These are phyloP conservation scores for Exophiala viscosa DNA, from an alignment of 2,329 filamentous ascomycete genomes.

Conservation along the genomic window DNA sequence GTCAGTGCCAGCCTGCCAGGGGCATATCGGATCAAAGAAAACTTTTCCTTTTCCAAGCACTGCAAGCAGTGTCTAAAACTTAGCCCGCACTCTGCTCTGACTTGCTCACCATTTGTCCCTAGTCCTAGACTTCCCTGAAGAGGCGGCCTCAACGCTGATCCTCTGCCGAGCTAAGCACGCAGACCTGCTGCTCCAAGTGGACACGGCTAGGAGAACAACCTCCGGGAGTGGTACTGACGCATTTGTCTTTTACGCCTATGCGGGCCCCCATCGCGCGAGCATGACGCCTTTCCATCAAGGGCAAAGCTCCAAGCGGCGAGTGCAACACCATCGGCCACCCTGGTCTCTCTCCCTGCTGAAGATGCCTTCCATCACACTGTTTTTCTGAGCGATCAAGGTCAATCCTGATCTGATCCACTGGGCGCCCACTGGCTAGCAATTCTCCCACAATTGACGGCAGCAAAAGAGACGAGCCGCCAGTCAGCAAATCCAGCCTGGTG, in stretches of 20 bases:
- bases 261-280: slow-evolving; percentile 7
- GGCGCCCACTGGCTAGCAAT: not conserved
- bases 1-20: no score
- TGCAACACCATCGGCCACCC: slow-evolving; percentile 23
- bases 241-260: slow-evolving; percentile 10
- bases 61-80: no score
- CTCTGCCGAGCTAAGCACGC: no score
- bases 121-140: no score
- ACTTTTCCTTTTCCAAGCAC: no score
- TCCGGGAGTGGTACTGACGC: not conserved
- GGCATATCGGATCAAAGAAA: no score
- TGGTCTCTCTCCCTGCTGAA: not conserved
- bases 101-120: no score
- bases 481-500: slow-evolving; percentile 1
- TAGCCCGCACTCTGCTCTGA: no score
- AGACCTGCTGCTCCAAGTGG: no score
- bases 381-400: not conserved
- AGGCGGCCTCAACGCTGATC: no score
- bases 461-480: not conserved
- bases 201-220: not conserved
- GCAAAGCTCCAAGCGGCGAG: slow-evolving; percentile 16
- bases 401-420: slow-evolving; percentile 6
- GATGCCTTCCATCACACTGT: not conserved
- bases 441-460: not conserved
- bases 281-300: slow-evolving; percentile 9